These are phyloP conservation scores for Ettlia oleoabundans DNA, from an alignment of 139 green algal species.

Conservation along the genomic window DNA sequence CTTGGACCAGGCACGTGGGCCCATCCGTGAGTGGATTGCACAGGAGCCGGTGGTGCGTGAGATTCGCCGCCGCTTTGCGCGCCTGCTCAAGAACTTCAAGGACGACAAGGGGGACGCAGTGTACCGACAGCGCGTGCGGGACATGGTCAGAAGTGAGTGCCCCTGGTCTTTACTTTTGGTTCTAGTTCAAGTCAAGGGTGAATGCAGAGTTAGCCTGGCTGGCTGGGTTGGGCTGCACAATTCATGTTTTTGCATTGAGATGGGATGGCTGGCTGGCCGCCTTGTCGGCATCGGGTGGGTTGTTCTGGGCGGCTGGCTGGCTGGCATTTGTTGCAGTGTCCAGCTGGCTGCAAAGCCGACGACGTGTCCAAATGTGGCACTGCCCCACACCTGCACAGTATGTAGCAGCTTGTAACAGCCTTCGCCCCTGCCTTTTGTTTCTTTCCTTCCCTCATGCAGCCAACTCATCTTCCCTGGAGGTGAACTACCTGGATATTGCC, in stretches of 20 bases:
- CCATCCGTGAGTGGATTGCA: slow-evolving; percentile 70
- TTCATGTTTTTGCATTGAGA: too few species aligned
- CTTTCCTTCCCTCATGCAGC: slow-evolving; percentile 36
- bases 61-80: slow-evolving; percentile 66
- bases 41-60: slow-evolving; percentile 65
- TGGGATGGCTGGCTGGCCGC: too few species aligned
- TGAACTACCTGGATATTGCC: slow-evolving; percentile 88
- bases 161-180: too few species aligned
- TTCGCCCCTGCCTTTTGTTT: not conserved
- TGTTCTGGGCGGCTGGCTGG: too few species aligned
- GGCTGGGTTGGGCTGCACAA: too few species aligned
- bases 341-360: too few species aligned
- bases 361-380: too few species aligned
- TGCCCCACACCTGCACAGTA: too few species aligned
- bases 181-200: too few species aligned
- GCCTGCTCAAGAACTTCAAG: slow-evolving; percentile 71
- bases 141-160: slow-evolving; percentile 66
- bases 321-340: too few species aligned
- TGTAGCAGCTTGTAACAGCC: too few species aligned
- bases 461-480: slow-evolving; percentile 84
- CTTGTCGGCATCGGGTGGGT: too few species aligned
- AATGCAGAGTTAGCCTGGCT: not conserved
- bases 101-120: slow-evolving; percentile 62
- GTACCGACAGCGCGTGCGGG: slow-evolving; percentile 64
- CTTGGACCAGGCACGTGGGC: slow-evolving; percentile 66